Base-by-base conservation (phyloP, 768 basidiomycete genomes). In the Naganishia antarctica region DNA sequence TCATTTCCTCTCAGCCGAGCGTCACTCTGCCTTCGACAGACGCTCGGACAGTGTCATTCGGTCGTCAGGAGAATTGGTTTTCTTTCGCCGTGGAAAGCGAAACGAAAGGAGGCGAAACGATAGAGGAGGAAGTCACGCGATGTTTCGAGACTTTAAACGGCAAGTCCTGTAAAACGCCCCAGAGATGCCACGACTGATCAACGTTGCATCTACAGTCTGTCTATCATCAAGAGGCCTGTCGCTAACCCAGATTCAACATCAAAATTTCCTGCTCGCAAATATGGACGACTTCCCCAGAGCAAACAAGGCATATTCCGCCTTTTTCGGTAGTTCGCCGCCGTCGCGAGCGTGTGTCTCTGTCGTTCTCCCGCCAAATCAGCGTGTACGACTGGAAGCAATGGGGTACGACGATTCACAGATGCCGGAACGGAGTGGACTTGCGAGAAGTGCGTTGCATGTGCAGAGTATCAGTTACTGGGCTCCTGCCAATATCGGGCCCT, bases 381-480 rank as follows among this genome's bases (percentile, higher is more conserved):
- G 61, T 16, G 80, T 93, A 29, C 80, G 82, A 60, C 75, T 99
- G 25, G 93, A 97, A 66, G 89, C 87, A 67, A 78, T 89, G n/a
- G 90, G 90, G n/a, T 88, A 82, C 73, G 73, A 78, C 4, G 79
- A 79, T 60, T 62, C 25, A 50, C 37, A 26, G 13, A 12, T 57
- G 37, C 34, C 53, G 3, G 53, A 57, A 57, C 53, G 53, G 1
- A 57, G 53, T 72, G 60, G 28, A n/a, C 40, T n/a, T 28, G 44
- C 40, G 45, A 51, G 93, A 46, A 84, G 84, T 61, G 87, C 90
- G 0, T 81, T 98, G 47, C 96, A 99, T 73, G 96, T 99, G 1
- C 96, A 98, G 77, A 83, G 92, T 9, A 73, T 97, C 67, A 97
- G 94, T 76, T 97, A 98, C 73, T 99, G 96, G 96, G 96, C 93